Percentiles rank a stretch among this genome's conserved stretches.
phyloP scores from a whole-genome alignment of 257 asterid genomes.

The Henckelia pumila region DNA sequence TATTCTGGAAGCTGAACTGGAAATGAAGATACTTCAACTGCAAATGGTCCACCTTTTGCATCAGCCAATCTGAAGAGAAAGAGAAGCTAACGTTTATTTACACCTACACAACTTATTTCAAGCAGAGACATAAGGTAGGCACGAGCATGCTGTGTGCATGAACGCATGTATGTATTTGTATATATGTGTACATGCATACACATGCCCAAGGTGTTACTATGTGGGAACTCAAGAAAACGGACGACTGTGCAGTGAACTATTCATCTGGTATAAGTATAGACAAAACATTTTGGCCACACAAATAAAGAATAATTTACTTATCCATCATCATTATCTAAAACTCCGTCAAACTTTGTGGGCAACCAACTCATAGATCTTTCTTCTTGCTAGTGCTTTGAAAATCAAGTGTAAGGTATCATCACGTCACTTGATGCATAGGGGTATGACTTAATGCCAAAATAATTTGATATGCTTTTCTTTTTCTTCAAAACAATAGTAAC shows the following conservation, averaged over 20 bases:
- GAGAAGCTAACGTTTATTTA: neutral
- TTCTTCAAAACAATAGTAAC: neutral
- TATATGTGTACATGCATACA: too few species aligned
- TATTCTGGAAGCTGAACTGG: conserved; percentile 71
- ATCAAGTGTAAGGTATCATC: neutral
- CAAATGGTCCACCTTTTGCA: conserved; percentile 56
- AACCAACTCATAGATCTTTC: neutral
- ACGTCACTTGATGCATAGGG: neutral
- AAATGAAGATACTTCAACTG: conserved; percentile 62
- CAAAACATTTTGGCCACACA: neutral
- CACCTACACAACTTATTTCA: neutral
- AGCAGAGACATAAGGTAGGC: too few species aligned
- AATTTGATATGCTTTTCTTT: neutral
- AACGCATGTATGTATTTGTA: neutral
- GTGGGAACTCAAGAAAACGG: neutral
- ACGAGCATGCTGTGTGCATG: too few species aligned
- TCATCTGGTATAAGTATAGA: neutral
- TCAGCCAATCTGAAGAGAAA: conserved; percentile 54
- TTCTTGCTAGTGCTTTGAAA: neutral
- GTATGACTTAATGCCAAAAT: neutral
- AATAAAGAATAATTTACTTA: too few species aligned
- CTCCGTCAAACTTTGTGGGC: neutral
- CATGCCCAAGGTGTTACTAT: neutral
- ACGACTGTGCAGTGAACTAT: neutral
- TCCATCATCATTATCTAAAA: neutral